A percentile compares a stretch with the other conserved stretches of the same genome.
These are phyloP conservation scores for Talaromyces adpressus DNA, from an alignment of 495 filamentous ascomycete genomes.

Conservation along the genomic window DNA sequence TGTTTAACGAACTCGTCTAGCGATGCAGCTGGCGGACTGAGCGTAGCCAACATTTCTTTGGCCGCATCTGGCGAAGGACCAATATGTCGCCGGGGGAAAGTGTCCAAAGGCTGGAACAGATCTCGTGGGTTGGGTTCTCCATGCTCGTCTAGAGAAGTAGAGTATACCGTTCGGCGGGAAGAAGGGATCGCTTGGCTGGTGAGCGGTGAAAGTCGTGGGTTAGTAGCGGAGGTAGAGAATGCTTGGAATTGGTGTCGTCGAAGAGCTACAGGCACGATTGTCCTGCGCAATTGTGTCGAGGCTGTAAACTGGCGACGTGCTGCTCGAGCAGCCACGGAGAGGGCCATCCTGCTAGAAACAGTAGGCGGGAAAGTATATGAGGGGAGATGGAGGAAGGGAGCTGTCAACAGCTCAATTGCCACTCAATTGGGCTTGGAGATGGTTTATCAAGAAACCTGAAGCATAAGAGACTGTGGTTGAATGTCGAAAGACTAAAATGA, in stretches of 20 bases:
- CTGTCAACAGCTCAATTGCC: slow-evolving; percentile 8
- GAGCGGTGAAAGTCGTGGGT: slow-evolving; percentile 20
- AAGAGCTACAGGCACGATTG: slow-evolving; percentile 23
- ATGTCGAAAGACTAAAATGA: slow-evolving; percentile 9
- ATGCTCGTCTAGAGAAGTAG: slow-evolving; percentile 33
- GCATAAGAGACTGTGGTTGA: slow-evolving; percentile 6
- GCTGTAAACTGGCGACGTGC: slow-evolving; percentile 35
- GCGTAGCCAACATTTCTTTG: slow-evolving; percentile 70
- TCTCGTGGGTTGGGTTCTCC: slow-evolving; percentile 37
- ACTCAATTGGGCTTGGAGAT: not conserved
- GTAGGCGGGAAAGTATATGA: slow-evolving; percentile 8
- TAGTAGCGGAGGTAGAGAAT: slow-evolving; percentile 19
- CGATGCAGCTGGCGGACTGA: slow-evolving; percentile 66
- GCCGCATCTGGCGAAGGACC: slow-evolving; percentile 72
- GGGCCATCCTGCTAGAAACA: slow-evolving; percentile 20
- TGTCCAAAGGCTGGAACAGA: slow-evolving; percentile 47
- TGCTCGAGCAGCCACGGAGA: slow-evolving; percentile 36
- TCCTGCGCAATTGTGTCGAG: slow-evolving; percentile 26
- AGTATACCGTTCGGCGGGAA: slow-evolving; percentile 31
- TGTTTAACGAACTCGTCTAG: slow-evolving; percentile 86
- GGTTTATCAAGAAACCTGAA: slow-evolving; percentile 14
- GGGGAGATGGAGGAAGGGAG: slow-evolving; percentile 13
- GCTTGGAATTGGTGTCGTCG: slow-evolving; percentile 19
- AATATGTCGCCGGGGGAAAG: slow-evolving; percentile 86
- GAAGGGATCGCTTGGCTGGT: slow-evolving; percentile 19